phyloP scores from a whole-genome alignment of 805 yeast genomes.

The Hanseniaspora thailandica region DNA sequence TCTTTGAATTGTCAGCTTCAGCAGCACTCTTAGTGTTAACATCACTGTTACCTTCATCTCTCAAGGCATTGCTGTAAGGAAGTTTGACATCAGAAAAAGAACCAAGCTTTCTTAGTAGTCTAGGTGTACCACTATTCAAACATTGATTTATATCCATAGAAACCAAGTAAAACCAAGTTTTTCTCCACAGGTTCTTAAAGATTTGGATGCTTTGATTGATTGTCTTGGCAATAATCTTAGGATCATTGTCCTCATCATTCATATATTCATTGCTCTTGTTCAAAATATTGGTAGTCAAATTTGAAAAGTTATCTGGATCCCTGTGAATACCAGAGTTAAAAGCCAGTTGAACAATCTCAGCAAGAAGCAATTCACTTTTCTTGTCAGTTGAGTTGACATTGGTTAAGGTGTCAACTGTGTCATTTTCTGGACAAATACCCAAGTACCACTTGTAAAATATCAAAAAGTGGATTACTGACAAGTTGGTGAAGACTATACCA shows the following conservation, averaged over 20 bases:
- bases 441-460: slow-evolving; percentile 45
- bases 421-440: slow-evolving; percentile 45
- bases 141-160: slow-evolving; percentile 35
- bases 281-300: slow-evolving; percentile 25
- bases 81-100: slow-evolving; percentile 35
- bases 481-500: slow-evolving; percentile 17
- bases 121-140: slow-evolving; percentile 33
- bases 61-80: slow-evolving; percentile 25
- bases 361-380: slow-evolving; percentile 47
- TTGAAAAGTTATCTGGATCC: slow-evolving; percentile 48
- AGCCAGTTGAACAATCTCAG: slow-evolving; percentile 55
- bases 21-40: slow-evolving; percentile 8
- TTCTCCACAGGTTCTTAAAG: slow-evolving; percentile 42
- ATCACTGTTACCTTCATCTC: slow-evolving; percentile 19
- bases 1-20: not conserved
- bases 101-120: slow-evolving; percentile 30
- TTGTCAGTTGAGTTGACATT: slow-evolving; percentile 21
- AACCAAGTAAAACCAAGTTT: slow-evolving; percentile 43
- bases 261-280: slow-evolving; percentile 1
- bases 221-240: slow-evolving; percentile 19
- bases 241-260: slow-evolving; percentile 12
- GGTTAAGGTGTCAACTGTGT: slow-evolving; percentile 16
- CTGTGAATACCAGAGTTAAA: slow-evolving; percentile 55
- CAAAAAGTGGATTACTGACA: slow-evolving; percentile 45
- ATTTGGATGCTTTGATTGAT: slow-evolving; percentile 27